These are phyloP conservation scores for Kwoniella botswanensis DNA, from an alignment of 768 basidiomycete genomes.

Conservation along the genomic window DNA sequence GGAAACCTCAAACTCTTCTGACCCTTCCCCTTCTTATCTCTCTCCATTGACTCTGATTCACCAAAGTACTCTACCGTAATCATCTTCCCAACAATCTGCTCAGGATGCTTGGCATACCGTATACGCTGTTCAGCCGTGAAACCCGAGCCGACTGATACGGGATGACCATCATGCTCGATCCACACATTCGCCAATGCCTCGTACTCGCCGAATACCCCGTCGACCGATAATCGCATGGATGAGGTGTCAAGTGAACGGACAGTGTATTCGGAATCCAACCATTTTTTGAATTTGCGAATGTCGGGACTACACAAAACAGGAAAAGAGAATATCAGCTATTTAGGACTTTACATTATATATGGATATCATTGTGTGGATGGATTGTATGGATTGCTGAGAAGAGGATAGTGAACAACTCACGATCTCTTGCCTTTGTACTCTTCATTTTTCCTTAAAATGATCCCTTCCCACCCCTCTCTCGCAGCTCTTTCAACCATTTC, in stretches of 20 bases:
- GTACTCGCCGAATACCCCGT: constrained; percentile 51
- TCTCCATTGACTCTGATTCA: constrained; percentile 38
- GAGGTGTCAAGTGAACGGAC: constrained; percentile 42
- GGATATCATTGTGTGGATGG: background rate
- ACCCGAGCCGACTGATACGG: constrained; percentile 51
- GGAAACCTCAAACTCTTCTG: constrained; percentile 52
- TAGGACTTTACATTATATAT: background rate
- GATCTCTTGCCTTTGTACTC: constrained; percentile 51
- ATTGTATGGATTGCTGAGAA: background rate
- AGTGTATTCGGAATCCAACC: constrained; percentile 55
- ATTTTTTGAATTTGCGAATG: constrained; percentile 57
- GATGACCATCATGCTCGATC: constrained; percentile 50
- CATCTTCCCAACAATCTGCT: constrained; percentile 51
- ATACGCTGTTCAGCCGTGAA: constrained; percentile 52
- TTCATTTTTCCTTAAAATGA: constrained; percentile 51
- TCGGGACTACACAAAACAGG: constrained; percentile 31
- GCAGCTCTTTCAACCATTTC: constrained; percentile 49
- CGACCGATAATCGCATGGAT: constrained; percentile 45
- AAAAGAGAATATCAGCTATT: background rate
- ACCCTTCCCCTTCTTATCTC: constrained; percentile 24
- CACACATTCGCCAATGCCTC: constrained; percentile 46
- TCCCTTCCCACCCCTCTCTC: constrained; percentile 54
- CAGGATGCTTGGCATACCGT: constrained; percentile 45
- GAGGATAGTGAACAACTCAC: constrained; percentile 30
- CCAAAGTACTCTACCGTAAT: constrained; percentile 56